Evolutionary conservation across 1,284 basidiomycete species (phyloP).

Genomic region (Amylostereum chailletii): DNA sequence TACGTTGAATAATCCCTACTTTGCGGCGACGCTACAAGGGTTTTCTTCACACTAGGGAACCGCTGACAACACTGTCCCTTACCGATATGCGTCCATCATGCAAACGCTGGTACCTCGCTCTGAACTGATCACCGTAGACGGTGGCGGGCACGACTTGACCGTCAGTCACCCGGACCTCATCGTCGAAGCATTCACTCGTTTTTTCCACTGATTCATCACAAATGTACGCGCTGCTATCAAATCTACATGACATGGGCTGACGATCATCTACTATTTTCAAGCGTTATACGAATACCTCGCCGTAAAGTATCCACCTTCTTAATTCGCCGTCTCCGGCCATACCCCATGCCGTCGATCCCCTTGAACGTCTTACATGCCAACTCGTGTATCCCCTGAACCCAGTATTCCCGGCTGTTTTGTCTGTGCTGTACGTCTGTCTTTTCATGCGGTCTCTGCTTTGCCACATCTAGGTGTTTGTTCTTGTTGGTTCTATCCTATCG

Average conservation of each 20-base stretch:
- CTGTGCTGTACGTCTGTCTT: too few relatives aligned
- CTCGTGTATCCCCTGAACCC: neutral
- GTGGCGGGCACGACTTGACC: slow-evolving; percentile 57
- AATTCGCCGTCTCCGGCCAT: neutral
- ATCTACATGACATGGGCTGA: neutral
- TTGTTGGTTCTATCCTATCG: too few relatives aligned
- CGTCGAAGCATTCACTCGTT: slow-evolving; percentile 26
- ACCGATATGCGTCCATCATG: slow-evolving; percentile 49
- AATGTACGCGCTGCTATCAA: neutral
- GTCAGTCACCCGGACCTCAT: slow-evolving; percentile 45
- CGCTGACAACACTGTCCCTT: slow-evolving; percentile 53
- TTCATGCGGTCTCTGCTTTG: too few relatives aligned
- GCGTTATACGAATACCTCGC: neutral
- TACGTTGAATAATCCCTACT: slow-evolving; percentile 21
- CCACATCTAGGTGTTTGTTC: too few relatives aligned
- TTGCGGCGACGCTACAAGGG: too few relatives aligned
- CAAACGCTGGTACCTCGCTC: slow-evolving; percentile 43
- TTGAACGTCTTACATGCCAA: neutral
- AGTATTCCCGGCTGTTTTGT: too few relatives aligned
- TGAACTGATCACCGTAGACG: slow-evolving; percentile 46
- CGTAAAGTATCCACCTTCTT: neutral
- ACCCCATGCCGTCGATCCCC: neutral
- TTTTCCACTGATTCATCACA: slow-evolving; percentile 20
- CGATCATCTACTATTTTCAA: neutral
- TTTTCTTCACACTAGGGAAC: slow-evolving; percentile 42